A percentile compares a stretch with the other conserved stretches of the same genome.
Conservation (phyloP, 208 protist species). For the Leptomonas pyrrhocoris region DNA sequence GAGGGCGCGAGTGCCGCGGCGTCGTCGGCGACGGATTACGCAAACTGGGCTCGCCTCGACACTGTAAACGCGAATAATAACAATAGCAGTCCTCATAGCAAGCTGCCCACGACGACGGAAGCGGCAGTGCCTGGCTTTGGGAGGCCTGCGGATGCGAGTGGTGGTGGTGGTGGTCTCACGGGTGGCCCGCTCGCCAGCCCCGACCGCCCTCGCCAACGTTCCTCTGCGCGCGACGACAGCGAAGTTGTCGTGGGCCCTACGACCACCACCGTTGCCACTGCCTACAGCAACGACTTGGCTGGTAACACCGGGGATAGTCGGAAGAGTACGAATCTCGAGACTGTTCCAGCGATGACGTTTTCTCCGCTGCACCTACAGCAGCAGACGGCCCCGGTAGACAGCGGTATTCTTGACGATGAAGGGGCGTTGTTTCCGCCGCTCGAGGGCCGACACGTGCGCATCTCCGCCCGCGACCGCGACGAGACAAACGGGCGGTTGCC, state of each 20-base stretch:
- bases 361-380: neutral
- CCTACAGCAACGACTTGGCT: neutral
- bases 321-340: neutral
- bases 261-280: neutral
- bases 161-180: neutral
- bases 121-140: constrained; percentile 7
- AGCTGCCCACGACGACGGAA: neutral
- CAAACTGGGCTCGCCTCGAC: neutral
- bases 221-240: constrained; percentile 5
- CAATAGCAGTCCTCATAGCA: no score
- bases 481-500: neutral
- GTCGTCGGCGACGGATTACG: neutral
- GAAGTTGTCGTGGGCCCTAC: neutral
- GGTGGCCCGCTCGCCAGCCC: constrained; percentile 2
- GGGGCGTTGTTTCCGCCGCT: neutral
- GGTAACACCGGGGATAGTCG: neutral
- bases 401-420: constrained; percentile 8
- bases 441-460: neutral
- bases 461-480: neutral
- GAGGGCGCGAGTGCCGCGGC: neutral
- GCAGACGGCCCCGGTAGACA: neutral
- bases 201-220: neutral
- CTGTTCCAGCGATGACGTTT: neutral
- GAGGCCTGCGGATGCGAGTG: neutral
- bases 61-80: neutral